Evolutionary conservation across 208 protist genomes (phyloP).

Genomic region (Polymyxa betae): DNA sequence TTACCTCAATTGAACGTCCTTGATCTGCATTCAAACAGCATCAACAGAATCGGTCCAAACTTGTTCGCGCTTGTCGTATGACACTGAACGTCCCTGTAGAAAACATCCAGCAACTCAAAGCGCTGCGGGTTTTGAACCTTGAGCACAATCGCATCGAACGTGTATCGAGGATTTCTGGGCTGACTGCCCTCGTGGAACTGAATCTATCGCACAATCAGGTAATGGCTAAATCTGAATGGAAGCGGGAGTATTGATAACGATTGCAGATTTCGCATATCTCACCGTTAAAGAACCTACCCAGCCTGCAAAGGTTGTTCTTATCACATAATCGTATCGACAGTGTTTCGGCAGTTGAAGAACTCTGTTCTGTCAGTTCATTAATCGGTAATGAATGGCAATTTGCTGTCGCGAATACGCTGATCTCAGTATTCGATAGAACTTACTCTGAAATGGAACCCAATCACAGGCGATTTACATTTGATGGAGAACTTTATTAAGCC

Average conservation of each 20-base stretch:
- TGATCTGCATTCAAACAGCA: conserved; percentile 1
- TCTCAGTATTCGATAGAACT: conserved; percentile 19
- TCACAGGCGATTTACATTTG: background rate
- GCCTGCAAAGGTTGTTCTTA: background rate
- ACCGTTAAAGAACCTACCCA: background rate
- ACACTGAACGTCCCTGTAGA: background rate
- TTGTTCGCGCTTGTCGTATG: background rate
- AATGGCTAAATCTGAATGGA: too few relatives aligned
- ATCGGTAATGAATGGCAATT: background rate
- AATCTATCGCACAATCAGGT: conserved; percentile 39
- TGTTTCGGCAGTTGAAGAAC: background rate
- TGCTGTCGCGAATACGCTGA: background rate
- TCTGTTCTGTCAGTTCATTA: background rate
- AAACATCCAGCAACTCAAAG: conserved; percentile 34
- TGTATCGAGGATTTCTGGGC: background rate
- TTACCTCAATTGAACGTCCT: conserved; percentile 8
- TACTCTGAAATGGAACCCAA: conserved; percentile 15
- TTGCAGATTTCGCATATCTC: background rate
- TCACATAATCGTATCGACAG: conserved; percentile 38
- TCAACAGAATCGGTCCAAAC: background rate
- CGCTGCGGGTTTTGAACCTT: conserved; percentile 33
- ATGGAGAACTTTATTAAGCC: background rate
- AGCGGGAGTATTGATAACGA: background rate
- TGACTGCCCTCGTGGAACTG: background rate
- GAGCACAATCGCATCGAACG: conserved; percentile 7